Percentiles rank a stretch among this genome's conserved stretches.
phyloP scores from a whole-genome alignment of 176 grass and related monocot genomes.

The Miscanthus lutarioriparius region DNA sequence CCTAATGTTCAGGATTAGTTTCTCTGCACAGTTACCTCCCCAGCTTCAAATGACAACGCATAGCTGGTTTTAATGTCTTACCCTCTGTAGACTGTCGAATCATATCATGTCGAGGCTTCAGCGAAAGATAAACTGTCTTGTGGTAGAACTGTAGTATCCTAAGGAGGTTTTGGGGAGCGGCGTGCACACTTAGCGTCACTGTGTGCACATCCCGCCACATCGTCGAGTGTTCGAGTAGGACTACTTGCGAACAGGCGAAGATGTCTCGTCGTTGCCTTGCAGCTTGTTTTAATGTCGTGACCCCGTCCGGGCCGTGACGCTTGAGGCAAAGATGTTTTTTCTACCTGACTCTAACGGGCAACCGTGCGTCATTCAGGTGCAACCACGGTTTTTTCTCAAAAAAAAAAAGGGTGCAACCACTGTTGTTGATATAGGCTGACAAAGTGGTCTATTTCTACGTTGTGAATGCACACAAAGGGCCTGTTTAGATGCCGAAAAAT shows the following conservation, averaged over 20 bases:
- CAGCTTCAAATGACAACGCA: not conserved
- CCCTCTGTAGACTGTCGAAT: not conserved
- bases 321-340: too few species aligned
- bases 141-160: not conserved
- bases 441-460: not conserved
- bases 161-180: too few species aligned
- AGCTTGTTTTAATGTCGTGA: not conserved
- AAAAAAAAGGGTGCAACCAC: too few species aligned
- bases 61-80: not conserved
- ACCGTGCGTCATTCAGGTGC: too few species aligned
- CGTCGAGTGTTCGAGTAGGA: not conserved
- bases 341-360: not conserved
- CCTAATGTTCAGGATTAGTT: not conserved
- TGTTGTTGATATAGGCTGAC: not conserved
- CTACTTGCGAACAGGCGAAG: not conserved
- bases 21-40: not conserved
- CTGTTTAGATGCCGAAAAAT: too few species aligned
- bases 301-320: too few species aligned
- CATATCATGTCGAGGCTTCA: not conserved
- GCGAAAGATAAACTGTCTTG: not conserved
- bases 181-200: too few species aligned
- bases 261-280: not conserved
- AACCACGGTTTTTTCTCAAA: too few species aligned
- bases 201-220: too few species aligned
- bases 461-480: not conserved